A percentile compares a stretch with the other conserved stretches of the same genome.
These are phyloP conservation scores for Saccharomycopsis malanga DNA, from an alignment of 805 yeast species.

Conservation along the genomic window DNA sequence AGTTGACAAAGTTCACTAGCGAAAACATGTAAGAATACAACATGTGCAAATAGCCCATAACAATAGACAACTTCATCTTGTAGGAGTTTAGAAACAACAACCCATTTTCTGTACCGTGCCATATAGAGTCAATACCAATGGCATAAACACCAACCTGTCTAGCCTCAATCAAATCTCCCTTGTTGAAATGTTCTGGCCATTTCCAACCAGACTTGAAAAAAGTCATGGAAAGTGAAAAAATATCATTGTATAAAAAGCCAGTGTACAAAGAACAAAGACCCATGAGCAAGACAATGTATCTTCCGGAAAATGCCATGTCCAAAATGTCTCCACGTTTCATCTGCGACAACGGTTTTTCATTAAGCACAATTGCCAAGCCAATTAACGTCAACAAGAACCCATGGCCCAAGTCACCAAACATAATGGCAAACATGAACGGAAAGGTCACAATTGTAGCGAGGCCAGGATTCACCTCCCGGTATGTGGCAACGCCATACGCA, in stretches of 20 bases:
- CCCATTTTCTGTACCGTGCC: slow-evolving; percentile 97
- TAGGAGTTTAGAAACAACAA: slow-evolving; percentile 88
- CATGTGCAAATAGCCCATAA: slow-evolving; percentile 96
- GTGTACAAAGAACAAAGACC: slow-evolving; percentile 94
- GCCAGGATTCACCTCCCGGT: slow-evolving; percentile 94
- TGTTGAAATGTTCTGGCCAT: slow-evolving; percentile 73
- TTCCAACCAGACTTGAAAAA: slow-evolving; percentile 86
- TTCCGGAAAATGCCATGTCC: slow-evolving; percentile 92
- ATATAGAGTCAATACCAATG: slow-evolving; percentile 84
- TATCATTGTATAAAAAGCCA: slow-evolving; percentile 88
- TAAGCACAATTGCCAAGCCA: slow-evolving; percentile 61
- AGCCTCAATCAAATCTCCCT: slow-evolving; percentile 66
- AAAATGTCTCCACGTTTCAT: slow-evolving; percentile 77
- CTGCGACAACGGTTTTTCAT: slow-evolving; percentile 62
- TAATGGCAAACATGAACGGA: slow-evolving; percentile 97
- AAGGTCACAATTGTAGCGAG: slow-evolving; percentile 90
- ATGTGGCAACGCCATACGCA: slow-evolving; percentile 89
- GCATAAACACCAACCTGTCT: slow-evolving; percentile 56
- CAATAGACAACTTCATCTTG: slow-evolving; percentile 92
- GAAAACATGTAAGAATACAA: slow-evolving; percentile 82
- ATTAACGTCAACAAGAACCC: slow-evolving; percentile 77
- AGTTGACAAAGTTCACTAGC: slow-evolving; percentile 66
- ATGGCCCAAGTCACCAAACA: slow-evolving; percentile 99
- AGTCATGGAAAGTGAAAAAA: slow-evolving; percentile 87
- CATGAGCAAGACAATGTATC: slow-evolving; percentile 87